Conservation (phyloP, 1,139 yeast species). For the Suzukiozyma palmioleophila region DNA sequence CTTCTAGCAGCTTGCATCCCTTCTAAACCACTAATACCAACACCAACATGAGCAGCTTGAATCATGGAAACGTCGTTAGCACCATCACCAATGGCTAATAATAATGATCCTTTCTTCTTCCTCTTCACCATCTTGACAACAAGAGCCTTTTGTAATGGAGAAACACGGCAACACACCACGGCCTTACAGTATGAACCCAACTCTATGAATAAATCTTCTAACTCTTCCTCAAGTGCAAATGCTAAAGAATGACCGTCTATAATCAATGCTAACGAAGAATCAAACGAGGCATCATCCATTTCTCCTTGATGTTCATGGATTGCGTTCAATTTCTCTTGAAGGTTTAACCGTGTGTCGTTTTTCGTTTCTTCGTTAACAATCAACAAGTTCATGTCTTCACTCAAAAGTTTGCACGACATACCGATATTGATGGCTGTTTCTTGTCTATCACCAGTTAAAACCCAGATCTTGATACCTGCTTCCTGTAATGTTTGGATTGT, state of each 20-base stretch:
- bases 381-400: constrained; percentile 93
- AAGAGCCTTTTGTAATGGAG: constrained; percentile 95
- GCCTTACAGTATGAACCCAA: constrained; percentile 89
- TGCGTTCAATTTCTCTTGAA: constrained; percentile 73
- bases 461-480: constrained; percentile 98
- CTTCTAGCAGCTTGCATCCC: constrained; percentile 99
- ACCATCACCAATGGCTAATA: constrained; percentile 95
- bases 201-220: constrained; percentile 75
- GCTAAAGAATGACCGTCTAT: constrained; percentile 92
- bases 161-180: constrained; percentile 90
- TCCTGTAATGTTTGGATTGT: constrained; percentile 91
- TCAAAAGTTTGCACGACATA: constrained; percentile 89
- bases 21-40: constrained; percentile 98
- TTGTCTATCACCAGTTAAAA: constrained; percentile 95
- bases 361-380: constrained; percentile 83
- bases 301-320: constrained; percentile 64
- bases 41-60: constrained; percentile 96
- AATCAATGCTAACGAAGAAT: constrained; percentile 74
- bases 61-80: constrained; percentile 99
- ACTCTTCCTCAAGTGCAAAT: constrained; percentile 75
- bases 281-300: constrained; percentile 54
- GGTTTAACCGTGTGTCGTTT: constrained; percentile 67
- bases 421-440: constrained; percentile 99
- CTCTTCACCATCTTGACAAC: constrained; percentile 85
- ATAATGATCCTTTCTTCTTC: constrained; percentile 54